Percentiles rank a stretch among this genome's conserved stretches.
Evolutionary conservation across 2,329 filamentous ascomycete species (phyloP).

Genomic region (Scedosporium dehoogii): DNA sequence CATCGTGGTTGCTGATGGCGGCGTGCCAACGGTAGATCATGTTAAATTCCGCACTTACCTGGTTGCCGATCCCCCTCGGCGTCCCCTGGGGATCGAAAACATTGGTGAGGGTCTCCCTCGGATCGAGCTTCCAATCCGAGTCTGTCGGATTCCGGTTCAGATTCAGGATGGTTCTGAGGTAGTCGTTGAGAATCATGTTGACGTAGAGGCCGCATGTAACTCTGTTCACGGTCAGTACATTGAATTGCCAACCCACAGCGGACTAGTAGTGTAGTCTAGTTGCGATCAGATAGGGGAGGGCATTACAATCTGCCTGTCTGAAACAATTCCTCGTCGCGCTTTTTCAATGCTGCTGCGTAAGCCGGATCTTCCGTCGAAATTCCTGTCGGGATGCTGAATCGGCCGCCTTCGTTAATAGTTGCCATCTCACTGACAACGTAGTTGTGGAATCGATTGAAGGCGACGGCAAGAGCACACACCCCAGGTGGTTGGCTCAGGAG

Average conservation of each 20-base stretch:
- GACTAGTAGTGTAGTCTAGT: not conserved
- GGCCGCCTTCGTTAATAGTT: constrained; percentile 30
- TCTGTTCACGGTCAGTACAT: not conserved
- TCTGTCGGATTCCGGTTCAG: constrained; percentile 37
- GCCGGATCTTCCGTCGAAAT: not conserved
- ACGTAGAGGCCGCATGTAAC: constrained; percentile 48
- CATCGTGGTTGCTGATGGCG: constrained; percentile 20
- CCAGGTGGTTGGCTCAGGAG: constrained; percentile 56
- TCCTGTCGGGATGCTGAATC: constrained; percentile 19
- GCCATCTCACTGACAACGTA: constrained; percentile 62
- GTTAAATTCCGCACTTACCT: constrained; percentile 25
- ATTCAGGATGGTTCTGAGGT: constrained; percentile 26
- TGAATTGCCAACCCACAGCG: not conserved
- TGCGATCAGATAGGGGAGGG: not conserved
- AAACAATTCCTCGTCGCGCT: constrained; percentile 29
- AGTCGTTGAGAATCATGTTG: constrained; percentile 34
- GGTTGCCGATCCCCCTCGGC: constrained; percentile 21
- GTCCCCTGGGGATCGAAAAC: constrained; percentile 14
- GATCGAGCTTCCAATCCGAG: constrained; percentile 46
- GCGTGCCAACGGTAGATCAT: constrained; percentile 25
- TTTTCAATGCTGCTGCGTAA: constrained; percentile 24
- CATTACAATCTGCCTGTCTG: constrained; percentile 22
- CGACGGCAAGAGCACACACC: constrained; percentile 57
- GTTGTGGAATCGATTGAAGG: constrained; percentile 74
- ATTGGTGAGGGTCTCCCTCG: constrained; percentile 6